Conservation (phyloP, 768 basidiomycete genomes). For the Myochromella boudieri region DNA sequence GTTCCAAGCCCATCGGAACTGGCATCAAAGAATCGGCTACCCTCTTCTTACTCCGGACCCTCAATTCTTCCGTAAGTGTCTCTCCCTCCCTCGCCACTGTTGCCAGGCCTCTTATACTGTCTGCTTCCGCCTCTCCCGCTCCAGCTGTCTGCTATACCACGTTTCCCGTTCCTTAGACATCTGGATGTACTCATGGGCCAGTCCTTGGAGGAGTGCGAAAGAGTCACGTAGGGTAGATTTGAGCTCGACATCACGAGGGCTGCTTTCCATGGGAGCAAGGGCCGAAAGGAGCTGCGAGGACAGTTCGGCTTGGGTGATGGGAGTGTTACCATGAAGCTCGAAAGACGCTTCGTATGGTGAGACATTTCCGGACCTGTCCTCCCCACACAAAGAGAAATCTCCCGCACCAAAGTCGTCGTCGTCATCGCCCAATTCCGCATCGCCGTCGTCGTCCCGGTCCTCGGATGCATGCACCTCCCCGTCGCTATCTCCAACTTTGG, state of each 20-base stretch:
- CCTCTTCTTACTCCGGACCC: slow-evolving; percentile 53
- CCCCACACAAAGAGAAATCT: slow-evolving; percentile 40
- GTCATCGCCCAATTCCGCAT: too few relatives aligned
- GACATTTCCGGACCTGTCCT: slow-evolving; percentile 31
- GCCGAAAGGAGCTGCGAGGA: slow-evolving; percentile 62
- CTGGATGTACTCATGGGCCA: slow-evolving; percentile 65
- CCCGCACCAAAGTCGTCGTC: too few relatives aligned
- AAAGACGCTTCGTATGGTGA: slow-evolving; percentile 63
- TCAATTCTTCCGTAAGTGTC: slow-evolving; percentile 76
- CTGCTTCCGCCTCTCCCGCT: slow-evolving; percentile 62
- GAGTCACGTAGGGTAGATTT: slow-evolving; percentile 55
- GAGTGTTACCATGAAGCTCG: slow-evolving; percentile 68
- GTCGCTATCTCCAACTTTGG: slow-evolving; percentile 20
- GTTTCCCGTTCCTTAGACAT: slow-evolving; percentile 80
- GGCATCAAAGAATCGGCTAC: slow-evolving; percentile 54
- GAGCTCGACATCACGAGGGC: slow-evolving; percentile 13
- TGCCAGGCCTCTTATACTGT: slow-evolving; percentile 83
- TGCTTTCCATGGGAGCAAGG: slow-evolving; percentile 18
- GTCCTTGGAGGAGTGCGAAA: slow-evolving; percentile 50
- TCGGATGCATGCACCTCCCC: slow-evolving; percentile 13
- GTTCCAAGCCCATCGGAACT: slow-evolving; percentile 22
- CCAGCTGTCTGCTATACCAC: slow-evolving; percentile 70
- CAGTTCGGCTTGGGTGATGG: slow-evolving; percentile 77
- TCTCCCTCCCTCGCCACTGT: slow-evolving; percentile 87
- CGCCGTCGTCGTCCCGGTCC: slow-evolving; percentile 21